These are phyloP conservation scores for Leccinum arenicola DNA, from an alignment of 768 basidiomycete species.

Conservation along the genomic window DNA sequence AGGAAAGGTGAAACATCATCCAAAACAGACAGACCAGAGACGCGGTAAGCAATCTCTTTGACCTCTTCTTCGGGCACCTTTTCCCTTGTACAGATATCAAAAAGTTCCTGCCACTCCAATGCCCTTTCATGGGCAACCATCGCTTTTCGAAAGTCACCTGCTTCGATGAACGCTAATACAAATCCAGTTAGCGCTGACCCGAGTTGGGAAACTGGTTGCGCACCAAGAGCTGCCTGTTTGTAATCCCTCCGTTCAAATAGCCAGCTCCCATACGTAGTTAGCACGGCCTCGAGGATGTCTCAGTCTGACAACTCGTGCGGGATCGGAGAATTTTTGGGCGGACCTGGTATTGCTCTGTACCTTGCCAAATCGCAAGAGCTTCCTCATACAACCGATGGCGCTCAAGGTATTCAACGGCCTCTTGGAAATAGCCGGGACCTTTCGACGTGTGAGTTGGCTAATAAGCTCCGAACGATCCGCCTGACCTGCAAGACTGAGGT, in stretches of 20 bases:
- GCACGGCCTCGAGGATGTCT: slow-evolving; percentile 48
- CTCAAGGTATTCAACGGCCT: slow-evolving; percentile 78
- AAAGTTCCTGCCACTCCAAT: slow-evolving; percentile 88
- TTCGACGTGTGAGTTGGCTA: slow-evolving; percentile 7
- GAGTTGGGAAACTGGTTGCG: slow-evolving; percentile 10
- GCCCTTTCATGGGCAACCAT: slow-evolving; percentile 88
- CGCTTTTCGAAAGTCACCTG: slow-evolving; percentile 61
- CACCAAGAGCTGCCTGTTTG: slow-evolving; percentile 79
- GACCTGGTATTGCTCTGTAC: slow-evolving; percentile 62
- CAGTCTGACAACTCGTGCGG: slow-evolving; percentile 2
- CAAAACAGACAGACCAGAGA: slow-evolving; percentile 60
- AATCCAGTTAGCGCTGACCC: slow-evolving; percentile 4
- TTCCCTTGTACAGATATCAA: slow-evolving; percentile 66
- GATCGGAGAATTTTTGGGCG: slow-evolving; percentile 14
- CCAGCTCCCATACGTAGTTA: slow-evolving; percentile 81
- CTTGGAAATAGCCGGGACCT: slow-evolving; percentile 74
- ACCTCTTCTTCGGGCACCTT: slow-evolving; percentile 54
- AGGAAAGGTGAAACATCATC: neutral
- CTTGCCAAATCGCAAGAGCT: slow-evolving; percentile 74
- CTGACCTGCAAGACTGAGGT: slow-evolving; percentile 72
- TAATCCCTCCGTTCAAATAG: slow-evolving; percentile 85
- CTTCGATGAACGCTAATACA: slow-evolving; percentile 68
- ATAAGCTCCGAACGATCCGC: slow-evolving; percentile 1
- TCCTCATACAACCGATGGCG: slow-evolving; percentile 69
- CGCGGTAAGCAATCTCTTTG: slow-evolving; percentile 63